Conservation (phyloP, 176 grass and related monocot species). For the Metroxylon sagu region DNA sequence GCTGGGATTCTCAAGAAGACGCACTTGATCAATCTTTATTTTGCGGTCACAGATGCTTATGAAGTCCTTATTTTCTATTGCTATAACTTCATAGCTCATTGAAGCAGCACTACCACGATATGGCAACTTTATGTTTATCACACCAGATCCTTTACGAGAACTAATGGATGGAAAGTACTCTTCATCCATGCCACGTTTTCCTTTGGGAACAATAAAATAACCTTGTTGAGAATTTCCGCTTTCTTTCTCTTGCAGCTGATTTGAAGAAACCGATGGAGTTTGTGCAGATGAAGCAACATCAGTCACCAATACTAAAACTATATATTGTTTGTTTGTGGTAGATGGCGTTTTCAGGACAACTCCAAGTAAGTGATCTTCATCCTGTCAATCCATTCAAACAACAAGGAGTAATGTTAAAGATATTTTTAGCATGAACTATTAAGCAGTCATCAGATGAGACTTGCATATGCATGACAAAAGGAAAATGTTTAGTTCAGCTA, state of each 20-base stretch:
- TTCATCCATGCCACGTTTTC: conserved; percentile 83
- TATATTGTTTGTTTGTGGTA: conserved; percentile 43
- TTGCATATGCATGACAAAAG: too few relatives aligned
- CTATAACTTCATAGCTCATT: conserved; percentile 64
- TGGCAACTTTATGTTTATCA: conserved; percentile 67
- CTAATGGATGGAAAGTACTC: conserved; percentile 66
- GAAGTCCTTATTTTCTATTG: conserved; percentile 72
- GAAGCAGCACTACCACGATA: conserved; percentile 55
- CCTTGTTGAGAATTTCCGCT: conserved; percentile 51
- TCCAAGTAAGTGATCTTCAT: conserved; percentile 87
- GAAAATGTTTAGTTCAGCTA: too few relatives aligned
- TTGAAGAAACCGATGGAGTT: conserved; percentile 12
- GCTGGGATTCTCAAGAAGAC: conserved; percentile 70
- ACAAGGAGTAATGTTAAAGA: conserved; percentile 11
- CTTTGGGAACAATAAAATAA: conserved; percentile 74
- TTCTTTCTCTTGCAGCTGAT: conserved; percentile 43
- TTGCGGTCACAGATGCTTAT: conserved; percentile 71
- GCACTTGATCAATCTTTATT: conserved; percentile 96
- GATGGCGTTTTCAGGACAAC: conserved; percentile 71
- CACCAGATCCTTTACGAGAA: conserved; percentile 59
- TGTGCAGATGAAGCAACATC: conserved; percentile 48
- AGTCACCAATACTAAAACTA: conserved; percentile 64
- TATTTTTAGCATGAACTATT: too few relatives aligned
- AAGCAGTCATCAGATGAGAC: too few relatives aligned
- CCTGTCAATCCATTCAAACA: conserved; percentile 39